A percentile compares a stretch with the other conserved stretches of the same genome.
phyloP scores from a whole-genome alignment of 2,329 filamentous ascomycete genomes.

The Clonostachys solani region DNA sequence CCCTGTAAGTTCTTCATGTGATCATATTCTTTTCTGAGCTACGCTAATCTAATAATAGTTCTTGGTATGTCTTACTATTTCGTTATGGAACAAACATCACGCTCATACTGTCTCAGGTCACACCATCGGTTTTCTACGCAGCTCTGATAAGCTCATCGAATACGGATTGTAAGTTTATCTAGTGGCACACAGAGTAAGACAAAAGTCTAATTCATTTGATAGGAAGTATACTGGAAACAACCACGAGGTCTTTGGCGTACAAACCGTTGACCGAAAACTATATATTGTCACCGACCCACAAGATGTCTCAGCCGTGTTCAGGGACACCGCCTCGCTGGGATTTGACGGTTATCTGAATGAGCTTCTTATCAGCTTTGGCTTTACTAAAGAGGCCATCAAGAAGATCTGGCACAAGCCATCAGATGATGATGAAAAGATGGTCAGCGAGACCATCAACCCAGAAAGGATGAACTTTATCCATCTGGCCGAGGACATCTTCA shows the following conservation, averaged over 20 bases:
- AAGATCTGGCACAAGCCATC: constrained; percentile 57
- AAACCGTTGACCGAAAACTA: background rate
- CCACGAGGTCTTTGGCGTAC: background rate
- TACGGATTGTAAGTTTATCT: background rate
- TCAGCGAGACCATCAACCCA: constrained; percentile 33
- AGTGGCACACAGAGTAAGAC: background rate
- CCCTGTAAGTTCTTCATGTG: background rate
- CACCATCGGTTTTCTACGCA: background rate
- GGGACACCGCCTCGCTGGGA: background rate
- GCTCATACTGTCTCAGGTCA: background rate
- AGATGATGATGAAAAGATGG: constrained; percentile 35
- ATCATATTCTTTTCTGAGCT: no score
- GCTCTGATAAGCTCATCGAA: background rate
- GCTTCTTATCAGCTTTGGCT: background rate
- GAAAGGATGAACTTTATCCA: constrained; percentile 28
- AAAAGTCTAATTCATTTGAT: no score
- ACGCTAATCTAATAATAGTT: background rate
- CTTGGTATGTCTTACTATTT: background rate
- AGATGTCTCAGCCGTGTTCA: background rate
- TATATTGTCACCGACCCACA: background rate
- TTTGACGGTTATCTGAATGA: background rate
- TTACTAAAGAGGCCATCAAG: constrained; percentile 39
- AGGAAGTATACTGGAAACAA: background rate
- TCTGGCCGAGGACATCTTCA: background rate
- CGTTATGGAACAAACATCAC: background rate